Percentiles rank a stretch among this genome's conserved stretches.
Evolutionary conservation across 2,329 filamentous ascomycete species (phyloP).

Genomic region (Cytospora schulzeri): DNA sequence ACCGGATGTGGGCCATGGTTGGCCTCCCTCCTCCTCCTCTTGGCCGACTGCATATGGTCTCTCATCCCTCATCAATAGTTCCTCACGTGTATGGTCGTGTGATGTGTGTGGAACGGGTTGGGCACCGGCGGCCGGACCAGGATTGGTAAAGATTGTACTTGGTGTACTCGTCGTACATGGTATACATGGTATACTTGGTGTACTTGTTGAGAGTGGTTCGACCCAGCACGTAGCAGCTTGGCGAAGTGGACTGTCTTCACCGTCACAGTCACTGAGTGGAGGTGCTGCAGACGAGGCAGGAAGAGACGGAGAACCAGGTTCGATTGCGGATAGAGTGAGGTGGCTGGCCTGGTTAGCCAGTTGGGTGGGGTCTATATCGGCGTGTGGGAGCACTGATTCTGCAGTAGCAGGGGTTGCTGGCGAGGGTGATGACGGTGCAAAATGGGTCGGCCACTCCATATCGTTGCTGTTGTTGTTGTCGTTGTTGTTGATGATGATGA

Average conservation of each 20-base stretch:
- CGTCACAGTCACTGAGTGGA: neutral
- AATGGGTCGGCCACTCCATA: conserved; percentile 1
- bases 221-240: neutral
- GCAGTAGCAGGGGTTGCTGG: conserved; percentile 17
- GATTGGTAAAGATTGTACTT: conserved; percentile 5
- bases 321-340: conserved; percentile 29
- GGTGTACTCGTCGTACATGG: no score
- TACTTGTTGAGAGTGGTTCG: neutral
- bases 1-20: conserved; percentile 10
- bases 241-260: neutral
- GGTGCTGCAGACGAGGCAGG: neutral
- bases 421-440: conserved; percentile 6
- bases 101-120: conserved; percentile 30
- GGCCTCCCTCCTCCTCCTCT: conserved; percentile 4
- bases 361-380: conserved; percentile 26
- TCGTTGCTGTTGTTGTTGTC: conserved; percentile 2
- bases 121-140: conserved; percentile 27
- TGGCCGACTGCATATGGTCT: conserved; percentile 3
- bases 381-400: conserved; percentile 21
- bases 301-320: neutral
- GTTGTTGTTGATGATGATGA: neutral
- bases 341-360: conserved; percentile 32
- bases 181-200: neutral
- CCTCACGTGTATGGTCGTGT: conserved; percentile 18
- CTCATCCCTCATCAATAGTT: neutral